These are phyloP conservation scores for Helminthosporium solani DNA, from an alignment of 2,329 filamentous ascomycete species.

Conservation along the genomic window DNA sequence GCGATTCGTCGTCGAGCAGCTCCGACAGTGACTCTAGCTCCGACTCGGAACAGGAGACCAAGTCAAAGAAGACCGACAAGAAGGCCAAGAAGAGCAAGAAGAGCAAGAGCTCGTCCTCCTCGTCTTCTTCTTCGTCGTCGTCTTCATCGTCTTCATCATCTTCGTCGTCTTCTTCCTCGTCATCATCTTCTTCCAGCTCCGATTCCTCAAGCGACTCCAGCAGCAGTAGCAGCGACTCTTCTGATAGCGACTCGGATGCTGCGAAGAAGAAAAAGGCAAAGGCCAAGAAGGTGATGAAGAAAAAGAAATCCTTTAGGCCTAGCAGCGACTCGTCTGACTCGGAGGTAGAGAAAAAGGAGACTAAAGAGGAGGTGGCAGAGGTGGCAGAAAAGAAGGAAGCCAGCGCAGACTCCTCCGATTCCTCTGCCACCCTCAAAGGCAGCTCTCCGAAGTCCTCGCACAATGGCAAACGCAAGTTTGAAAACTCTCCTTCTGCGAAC, in stretches of 20 bases:
- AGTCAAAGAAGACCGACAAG: conserved; percentile 14
- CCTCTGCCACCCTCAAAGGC: conserved; percentile 41
- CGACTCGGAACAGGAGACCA: conserved; percentile 23
- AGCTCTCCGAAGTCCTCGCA: conserved; percentile 27
- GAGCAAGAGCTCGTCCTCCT: background rate
- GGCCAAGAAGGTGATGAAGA: conserved; percentile 18
- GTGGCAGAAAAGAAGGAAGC: conserved; percentile 31
- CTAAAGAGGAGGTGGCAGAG: background rate
- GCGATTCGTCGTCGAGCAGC: conserved; percentile 26
- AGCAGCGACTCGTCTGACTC: conserved; percentile 17
- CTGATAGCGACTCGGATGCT: conserved; percentile 26
- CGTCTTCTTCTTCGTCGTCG: conserved; percentile 5
- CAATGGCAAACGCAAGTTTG: conserved; percentile 48
- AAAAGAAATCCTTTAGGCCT: conserved; percentile 17
- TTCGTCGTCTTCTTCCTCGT: conserved; percentile 22
- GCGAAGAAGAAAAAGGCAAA: conserved; percentile 15
- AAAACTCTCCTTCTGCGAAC: conserved; percentile 28
- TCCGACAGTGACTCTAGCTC: conserved; percentile 31
- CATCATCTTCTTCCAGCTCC: conserved; percentile 34
- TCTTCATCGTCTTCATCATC: conserved; percentile 20
- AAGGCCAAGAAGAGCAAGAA: conserved; percentile 11
- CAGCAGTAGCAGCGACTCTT: conserved; percentile 15
- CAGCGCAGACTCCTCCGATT: conserved; percentile 49
- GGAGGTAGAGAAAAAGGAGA: conserved; percentile 16
- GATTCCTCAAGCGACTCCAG: conserved; percentile 27